These are phyloP conservation scores for Calycina herbarum DNA, from an alignment of 2,329 filamentous ascomycete genomes.

Conservation along the genomic window DNA sequence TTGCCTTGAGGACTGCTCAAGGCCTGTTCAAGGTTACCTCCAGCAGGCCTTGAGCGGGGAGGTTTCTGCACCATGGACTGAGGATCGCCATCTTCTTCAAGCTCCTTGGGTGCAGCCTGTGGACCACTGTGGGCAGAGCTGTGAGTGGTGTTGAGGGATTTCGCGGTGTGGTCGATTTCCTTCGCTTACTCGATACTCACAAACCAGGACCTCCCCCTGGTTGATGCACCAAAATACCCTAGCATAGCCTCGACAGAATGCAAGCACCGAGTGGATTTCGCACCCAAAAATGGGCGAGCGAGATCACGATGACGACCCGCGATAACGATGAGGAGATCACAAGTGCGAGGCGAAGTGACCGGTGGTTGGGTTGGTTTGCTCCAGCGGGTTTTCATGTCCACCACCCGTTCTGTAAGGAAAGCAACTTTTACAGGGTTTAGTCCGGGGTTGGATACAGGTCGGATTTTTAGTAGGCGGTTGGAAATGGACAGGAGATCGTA, in stretches of 20 bases:
- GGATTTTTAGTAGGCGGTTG: neutral
- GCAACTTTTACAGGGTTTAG: neutral
- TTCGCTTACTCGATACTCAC: neutral
- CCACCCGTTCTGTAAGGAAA: neutral
- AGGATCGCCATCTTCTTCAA: neutral
- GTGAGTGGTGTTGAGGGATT: neutral
- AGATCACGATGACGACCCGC: neutral
- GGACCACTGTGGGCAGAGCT: neutral
- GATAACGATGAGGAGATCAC: neutral
- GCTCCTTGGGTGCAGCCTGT: neutral
- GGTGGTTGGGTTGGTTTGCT: neutral
- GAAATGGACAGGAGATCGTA: neutral
- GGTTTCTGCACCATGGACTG: neutral
- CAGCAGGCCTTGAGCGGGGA: neutral
- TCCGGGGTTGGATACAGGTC: neutral
- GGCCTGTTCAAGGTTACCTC: neutral
- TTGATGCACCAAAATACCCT: constrained; percentile 1
- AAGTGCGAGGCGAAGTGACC: neutral
- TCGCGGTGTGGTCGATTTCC: neutral
- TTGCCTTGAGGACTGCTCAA: neutral
- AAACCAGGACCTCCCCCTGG: neutral
- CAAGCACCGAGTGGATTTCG: neutral
- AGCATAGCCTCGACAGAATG: neutral
- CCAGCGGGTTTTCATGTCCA: neutral
- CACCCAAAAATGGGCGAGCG: neutral